phyloP scores from a whole-genome alignment of 352 stramenopile genomes.

The Pythium monospermum region DNA sequence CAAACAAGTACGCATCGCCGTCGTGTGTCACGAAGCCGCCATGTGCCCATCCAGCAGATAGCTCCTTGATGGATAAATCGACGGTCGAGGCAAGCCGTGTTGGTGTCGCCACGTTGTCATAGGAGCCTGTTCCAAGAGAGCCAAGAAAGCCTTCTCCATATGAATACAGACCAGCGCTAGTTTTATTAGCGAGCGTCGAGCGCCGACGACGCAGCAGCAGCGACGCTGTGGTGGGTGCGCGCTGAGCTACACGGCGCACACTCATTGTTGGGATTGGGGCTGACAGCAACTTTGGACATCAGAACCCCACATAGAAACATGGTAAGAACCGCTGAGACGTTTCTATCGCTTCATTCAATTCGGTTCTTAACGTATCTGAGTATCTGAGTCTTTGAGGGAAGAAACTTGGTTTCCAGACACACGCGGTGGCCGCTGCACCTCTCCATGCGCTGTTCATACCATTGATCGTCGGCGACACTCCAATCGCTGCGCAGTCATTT shows the following conservation, averaged over 20 bases:
- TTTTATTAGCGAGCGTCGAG: background rate
- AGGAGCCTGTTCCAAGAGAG: conserved; percentile 61
- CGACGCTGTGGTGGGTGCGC: background rate
- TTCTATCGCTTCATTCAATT: too few relatives aligned
- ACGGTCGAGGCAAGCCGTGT: conserved; percentile 40
- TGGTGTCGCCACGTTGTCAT: conserved; percentile 44
- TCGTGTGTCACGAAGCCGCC: conserved; percentile 64
- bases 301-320: too few relatives aligned
- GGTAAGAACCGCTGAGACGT: background rate
- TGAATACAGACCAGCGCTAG: conserved; percentile 33
- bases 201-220: conserved; percentile 7
- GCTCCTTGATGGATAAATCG: conserved; percentile 42
- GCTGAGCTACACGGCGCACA: background rate
- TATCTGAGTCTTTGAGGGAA: too few relatives aligned
- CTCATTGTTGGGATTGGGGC: background rate
- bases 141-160: conserved; percentile 79
- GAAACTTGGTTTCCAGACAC: too few relatives aligned
- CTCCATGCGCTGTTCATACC: too few relatives aligned
- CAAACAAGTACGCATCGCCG: conserved; percentile 68
- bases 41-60: conserved; percentile 78
- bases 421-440: too few relatives aligned
- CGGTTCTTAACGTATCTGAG: too few relatives aligned
- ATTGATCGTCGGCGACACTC: too few relatives aligned
- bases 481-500: too few relatives aligned
- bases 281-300: background rate